Evolutionary conservation across 495 filamentous ascomycete genomes (phyloP).

Genomic region (Hypoxylon rickii): DNA sequence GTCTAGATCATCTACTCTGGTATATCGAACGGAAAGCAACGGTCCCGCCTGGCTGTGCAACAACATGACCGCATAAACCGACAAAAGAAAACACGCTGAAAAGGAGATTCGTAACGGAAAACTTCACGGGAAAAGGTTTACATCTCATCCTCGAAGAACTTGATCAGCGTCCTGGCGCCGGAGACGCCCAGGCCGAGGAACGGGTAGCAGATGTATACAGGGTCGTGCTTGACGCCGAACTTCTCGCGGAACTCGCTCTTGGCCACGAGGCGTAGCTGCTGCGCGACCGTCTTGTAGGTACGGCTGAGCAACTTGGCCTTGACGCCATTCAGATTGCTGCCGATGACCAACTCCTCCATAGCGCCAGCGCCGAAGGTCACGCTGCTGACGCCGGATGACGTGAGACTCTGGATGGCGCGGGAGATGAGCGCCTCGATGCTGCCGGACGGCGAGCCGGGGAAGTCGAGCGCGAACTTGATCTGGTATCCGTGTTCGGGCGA

Average conservation of each 20-base stretch:
- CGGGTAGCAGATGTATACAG: conserved; percentile 81
- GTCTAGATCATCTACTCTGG: conserved; percentile 21
- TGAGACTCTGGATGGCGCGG: conserved; percentile 71
- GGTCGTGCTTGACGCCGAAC: conserved; percentile 75
- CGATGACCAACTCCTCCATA: conserved; percentile 65
- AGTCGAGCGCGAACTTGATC: conserved; percentile 86
- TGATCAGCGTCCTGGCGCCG: conserved; percentile 75
- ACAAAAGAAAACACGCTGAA: not conserved
- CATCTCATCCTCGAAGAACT: conserved; percentile 80
- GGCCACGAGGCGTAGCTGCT: conserved; percentile 74
- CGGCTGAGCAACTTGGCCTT: conserved; percentile 73
- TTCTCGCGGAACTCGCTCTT: conserved; percentile 90
- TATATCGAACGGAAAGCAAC: conserved; percentile 8
- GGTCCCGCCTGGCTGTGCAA: not conserved
- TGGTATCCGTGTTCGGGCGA: conserved; percentile 79
- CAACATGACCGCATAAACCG: not conserved
- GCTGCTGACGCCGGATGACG: conserved; percentile 61
- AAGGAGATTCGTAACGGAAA: too few species aligned
- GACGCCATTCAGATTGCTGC: conserved; percentile 74
- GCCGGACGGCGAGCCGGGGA: conserved; percentile 76
- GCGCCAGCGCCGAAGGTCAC: conserved; percentile 85
- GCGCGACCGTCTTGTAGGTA: conserved; percentile 76
- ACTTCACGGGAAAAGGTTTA: conserved; percentile 20
- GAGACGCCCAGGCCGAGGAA: conserved; percentile 76
- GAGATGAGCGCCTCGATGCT: conserved; percentile 81